Evolutionary conservation across 2,329 filamentous ascomycete species (phyloP).

Genomic region (Dothiorella sarmentorum): DNA sequence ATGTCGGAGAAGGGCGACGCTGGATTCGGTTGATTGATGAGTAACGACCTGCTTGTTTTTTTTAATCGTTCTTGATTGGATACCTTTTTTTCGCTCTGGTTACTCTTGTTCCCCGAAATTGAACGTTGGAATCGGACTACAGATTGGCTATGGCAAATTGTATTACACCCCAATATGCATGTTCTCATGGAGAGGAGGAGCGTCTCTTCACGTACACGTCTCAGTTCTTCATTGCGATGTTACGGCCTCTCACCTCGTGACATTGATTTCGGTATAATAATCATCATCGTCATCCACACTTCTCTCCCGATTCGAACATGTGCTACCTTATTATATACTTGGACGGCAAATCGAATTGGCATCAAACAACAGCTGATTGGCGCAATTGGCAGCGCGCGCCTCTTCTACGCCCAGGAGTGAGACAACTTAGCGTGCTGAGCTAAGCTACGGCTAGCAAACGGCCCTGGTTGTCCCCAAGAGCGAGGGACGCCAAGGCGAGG

Average conservation of each 20-base stretch:
- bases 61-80: background rate
- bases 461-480: too few species aligned
- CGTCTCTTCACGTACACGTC: background rate
- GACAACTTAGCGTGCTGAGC: background rate
- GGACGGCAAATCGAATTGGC: too few species aligned
- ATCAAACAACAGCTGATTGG: background rate
- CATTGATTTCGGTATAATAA: background rate
- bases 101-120: background rate
- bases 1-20: background rate
- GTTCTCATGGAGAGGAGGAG: background rate
- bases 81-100: background rate
- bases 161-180: background rate
- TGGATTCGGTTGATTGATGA: background rate
- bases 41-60: constrained; percentile 1
- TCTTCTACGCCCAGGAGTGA: background rate
- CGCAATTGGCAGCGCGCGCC: background rate
- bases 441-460: background rate
- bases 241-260: background rate
- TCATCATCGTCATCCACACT: background rate
- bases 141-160: background rate
- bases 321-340: too few species aligned
- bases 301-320: too few species aligned
- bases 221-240: background rate
- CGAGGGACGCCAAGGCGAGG: background rate
- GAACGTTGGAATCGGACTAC: background rate